Base-by-base conservation (phyloP, 345 rosid species). In the Brassica cretica region DNA sequence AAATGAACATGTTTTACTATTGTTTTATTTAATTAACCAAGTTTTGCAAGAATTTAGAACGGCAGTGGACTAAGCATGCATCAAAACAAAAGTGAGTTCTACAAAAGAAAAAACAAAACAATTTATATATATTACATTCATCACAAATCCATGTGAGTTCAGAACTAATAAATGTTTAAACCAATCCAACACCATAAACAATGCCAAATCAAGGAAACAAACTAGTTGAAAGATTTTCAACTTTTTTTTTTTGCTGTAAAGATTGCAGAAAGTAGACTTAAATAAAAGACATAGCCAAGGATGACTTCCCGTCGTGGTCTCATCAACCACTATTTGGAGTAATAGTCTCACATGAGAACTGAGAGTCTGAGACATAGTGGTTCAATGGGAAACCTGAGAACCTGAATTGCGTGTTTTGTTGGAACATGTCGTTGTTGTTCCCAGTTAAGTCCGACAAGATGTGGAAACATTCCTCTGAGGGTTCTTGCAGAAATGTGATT, bases 221-320 rank as follows among this genome's bases (percentile, higher is more conserved):
- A 66, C 30, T 56, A 65, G 66, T 19, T 18, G 35, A 44, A 76
- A 44, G 62, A 19, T 19, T 44, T 53, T 29, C 68, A 68, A 60
- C 65, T 21, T 58, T 21, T 58, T 21, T 58, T 16, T 69, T 41
- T 29, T 60, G 74, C 27, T 68, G 63, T 27, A 58, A 30, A 73
- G 62, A 64, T 49, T 64, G 53, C 59, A 73, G 74, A 60, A 41
- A 68, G 37, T 33, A 68, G 14, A 61, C 62, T 5, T 21, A 21
- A 21, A 21, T 53, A 29, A 32, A 1, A 49, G 27, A 49, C 39
- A 62, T 71, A 88, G 97, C 98, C 98, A 90, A 90, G 94, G 98
- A 93, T 89, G 97, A 89, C 92, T 88, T 89, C 84, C 91, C 90
- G 73, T 16, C 46, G 24, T 27, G 49, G 59, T 71, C 24, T 63